Base-by-base conservation (phyloP, 495 filamentous ascomycete species). In the Trichoderma asperelloides region DNA sequence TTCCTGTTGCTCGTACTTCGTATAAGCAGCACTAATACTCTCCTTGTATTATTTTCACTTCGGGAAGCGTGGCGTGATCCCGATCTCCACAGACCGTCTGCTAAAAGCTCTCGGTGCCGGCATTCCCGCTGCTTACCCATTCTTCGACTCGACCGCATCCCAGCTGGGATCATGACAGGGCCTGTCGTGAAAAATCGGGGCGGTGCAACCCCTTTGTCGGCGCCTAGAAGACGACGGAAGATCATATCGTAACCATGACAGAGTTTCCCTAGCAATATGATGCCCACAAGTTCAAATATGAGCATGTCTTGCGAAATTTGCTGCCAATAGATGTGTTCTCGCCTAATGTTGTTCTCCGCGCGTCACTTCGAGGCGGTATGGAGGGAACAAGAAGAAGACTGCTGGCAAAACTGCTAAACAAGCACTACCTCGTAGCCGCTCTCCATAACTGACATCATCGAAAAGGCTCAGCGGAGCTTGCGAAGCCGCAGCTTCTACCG, bases 131-230 rank as follows among this genome's bases (percentile, higher is more conserved):
- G 55, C 55, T 60, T 27, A 28, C 55, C 23, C 3, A 9, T 30
- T 30, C 11, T 12, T 30, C 27, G 6, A 12, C 23, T 60, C 23
- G 30, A 28, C 23, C 23, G 12, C 25, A 13, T 30, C 23, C 27
- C n/a, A 18, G 55, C 15, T 21, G 30, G 55, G 55, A 55, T 23
- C 49, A 55, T 21, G 49, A 55, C 49, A 55, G 49, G 49, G 18
- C 49, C 49, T 21, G 8, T 18, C 23, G 25, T 28, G 23, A 30
- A 60, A 60, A 60, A 60, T 55, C 55, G 55, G 55, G 55, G 55
- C 55, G 23, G 55, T 60, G 55, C n/a, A 60, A n/a, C 55, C 55
- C 27, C 55, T 30, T 60, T 60, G 55, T 30, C 16, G 49, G 49
- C 49, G 49, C 21, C 49, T 55, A n/a, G 6, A 30, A 60, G 27